phyloP scores from a whole-genome alignment of 306 rosid species.

The Fragaria nilgerrensis region DNA sequence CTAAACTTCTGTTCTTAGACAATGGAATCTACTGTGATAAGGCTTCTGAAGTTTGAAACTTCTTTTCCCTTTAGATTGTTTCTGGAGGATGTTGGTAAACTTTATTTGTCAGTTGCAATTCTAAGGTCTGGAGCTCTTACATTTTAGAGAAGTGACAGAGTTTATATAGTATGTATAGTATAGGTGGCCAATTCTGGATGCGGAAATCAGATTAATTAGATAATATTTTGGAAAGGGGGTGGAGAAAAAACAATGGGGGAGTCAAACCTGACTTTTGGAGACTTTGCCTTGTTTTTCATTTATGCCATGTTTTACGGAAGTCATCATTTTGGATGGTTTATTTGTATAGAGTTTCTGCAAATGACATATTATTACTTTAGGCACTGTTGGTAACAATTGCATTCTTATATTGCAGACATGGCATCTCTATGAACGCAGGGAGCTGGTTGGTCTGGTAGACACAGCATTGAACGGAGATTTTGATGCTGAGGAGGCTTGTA shows the following conservation, averaged over 20 bases:
- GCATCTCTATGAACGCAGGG: slow-evolving; percentile 61
- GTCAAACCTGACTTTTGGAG: neutral
- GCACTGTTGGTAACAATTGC: slow-evolving; percentile 16
- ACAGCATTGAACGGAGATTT: slow-evolving; percentile 59
- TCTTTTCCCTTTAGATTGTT: neutral
- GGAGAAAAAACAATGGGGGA: neutral
- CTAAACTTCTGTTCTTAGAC: slow-evolving; percentile 3
- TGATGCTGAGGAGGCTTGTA: slow-evolving; percentile 79
- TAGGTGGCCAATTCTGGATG: neutral
- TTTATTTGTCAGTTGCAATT: neutral
- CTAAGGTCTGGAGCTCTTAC: neutral
- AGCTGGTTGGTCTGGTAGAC: slow-evolving; percentile 62
- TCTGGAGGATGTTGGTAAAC: neutral
- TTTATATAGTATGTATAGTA: neutral
- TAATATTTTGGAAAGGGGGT: neutral
- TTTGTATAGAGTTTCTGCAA: slow-evolving; percentile 16
- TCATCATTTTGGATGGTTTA: neutral
- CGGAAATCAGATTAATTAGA: neutral
- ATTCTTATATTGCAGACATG: slow-evolving; percentile 57
- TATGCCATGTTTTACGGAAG: neutral
- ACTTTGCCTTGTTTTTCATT: neutral
- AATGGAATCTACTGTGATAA: neutral
- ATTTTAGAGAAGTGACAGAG: neutral
- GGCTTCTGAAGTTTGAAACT: neutral
- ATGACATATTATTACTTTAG: neutral